Base-by-base conservation (phyloP, 208 protist genomes). In the Balamuthia mandrillaris region DNA sequence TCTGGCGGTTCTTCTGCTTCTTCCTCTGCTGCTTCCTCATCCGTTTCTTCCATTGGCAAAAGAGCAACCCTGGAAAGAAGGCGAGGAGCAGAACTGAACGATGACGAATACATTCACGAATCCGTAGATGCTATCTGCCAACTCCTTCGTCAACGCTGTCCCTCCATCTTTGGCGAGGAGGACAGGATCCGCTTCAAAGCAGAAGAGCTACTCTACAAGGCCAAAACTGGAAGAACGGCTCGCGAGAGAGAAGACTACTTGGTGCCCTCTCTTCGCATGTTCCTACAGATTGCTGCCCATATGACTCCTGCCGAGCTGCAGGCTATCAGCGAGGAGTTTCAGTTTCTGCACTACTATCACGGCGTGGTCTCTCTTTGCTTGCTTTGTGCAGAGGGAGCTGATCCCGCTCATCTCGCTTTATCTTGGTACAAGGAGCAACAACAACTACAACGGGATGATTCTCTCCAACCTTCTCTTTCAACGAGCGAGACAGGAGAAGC, bases 71-170 rank as follows among this genome's bases (percentile, higher is more conserved):
- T 31, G 31, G 56, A 31, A 21, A n/a, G n/a, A n/a, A n/a, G n/a
- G n/a, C n/a, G n/a, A n/a, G n/a, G n/a, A n/a, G n/a, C n/a, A n/a
- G n/a, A n/a, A n/a, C n/a, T n/a, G 14, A 16, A 27, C 41, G 65
- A 7, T 41, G 37, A 14, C 12, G 9, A 6, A 10, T 27, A 58
- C 65, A 18, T 18, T 31, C 39, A 79, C 35, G 70, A 41, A 10
- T 79, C 70, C 4, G 70, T 79, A 33, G 70, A 54, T 24, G 70
- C 70, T 33, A 79, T 79, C 27, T 51, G 44, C 70, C 44, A 79
- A n/a, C 52, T 42, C 21, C 70, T 79, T 14, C 42, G 70, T 2
- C 33, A 14, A 39, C 37, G 70, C 21, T 79, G 70, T 31, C 70
- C 70, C 18, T n/a, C 7, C 35, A 61, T 79, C n/a, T 79, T 79